Conservation (phyloP, 768 basidiomycete species). For the Amanita brunnescens region DNA sequence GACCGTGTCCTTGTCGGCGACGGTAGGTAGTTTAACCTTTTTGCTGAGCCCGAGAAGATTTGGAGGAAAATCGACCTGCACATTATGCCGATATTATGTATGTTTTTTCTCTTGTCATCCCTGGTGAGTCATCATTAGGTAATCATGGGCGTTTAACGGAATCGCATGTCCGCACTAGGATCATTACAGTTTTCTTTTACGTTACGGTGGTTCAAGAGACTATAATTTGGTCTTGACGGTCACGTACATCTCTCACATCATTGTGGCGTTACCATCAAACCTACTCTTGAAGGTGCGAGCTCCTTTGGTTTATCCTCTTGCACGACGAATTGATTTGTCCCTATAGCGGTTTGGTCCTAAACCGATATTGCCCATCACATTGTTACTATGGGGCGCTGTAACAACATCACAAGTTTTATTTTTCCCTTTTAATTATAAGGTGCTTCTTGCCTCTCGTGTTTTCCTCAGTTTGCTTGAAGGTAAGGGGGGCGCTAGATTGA, state of each 20-base stretch:
- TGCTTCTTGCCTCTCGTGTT: conserved; percentile 39
- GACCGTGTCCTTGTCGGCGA: too few species aligned
- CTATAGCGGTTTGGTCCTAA: conserved; percentile 44
- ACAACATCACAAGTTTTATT: conserved; percentile 59
- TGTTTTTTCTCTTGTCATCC: conserved; percentile 46
- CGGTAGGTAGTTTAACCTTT: too few species aligned
- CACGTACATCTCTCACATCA: conserved; percentile 46
- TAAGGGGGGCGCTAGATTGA: conserved; percentile 11
- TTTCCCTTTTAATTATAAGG: conserved; percentile 34
- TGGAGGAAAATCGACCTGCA: conserved; percentile 43
- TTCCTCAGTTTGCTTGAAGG: conserved; percentile 45
- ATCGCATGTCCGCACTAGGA: conserved; percentile 22
- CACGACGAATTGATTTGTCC: too few species aligned
- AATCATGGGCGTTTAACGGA: not conserved
- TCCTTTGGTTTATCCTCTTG: too few species aligned
- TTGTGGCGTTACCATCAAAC: conserved; percentile 54
- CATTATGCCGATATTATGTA: conserved; percentile 38
- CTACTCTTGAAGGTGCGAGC: conserved; percentile 39
- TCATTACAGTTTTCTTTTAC: conserved; percentile 46
- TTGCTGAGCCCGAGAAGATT: too few species aligned
- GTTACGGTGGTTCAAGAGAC: conserved; percentile 52
- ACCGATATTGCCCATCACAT: conserved; percentile 48
- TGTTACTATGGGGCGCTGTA: conserved; percentile 58
- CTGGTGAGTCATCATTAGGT: conserved; percentile 26
- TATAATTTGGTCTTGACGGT: conserved; percentile 44